Evolutionary conservation across 257 asterid species (phyloP), one percentile per base, ranked within the genome.

Genomic region (Primulina eburnea): DNA sequence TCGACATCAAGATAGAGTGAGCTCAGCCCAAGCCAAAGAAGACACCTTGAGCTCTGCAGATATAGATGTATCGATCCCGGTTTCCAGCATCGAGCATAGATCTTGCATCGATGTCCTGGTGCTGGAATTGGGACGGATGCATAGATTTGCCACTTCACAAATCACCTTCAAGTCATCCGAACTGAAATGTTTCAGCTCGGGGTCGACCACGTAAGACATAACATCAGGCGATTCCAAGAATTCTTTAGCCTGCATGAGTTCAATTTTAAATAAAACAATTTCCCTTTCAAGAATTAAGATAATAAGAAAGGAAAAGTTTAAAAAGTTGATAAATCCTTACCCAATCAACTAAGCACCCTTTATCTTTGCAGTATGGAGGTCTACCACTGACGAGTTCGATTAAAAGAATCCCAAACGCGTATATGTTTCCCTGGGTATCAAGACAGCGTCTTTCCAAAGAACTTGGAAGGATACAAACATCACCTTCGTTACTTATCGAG

Each of bases 21-120:
- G 96, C 74, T 91, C 98, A 2, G 99, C 96, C 97, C 97, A 89
- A 8, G 96, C 99, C 75, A 94, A 75, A 59, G 96, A 87, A 4
- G 99, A 86, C 1, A 88, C 88, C 77, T 79, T 80, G 64, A 94
- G 81, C 79, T 91, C 96, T 2, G 89, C 89, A 2, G 95, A 79
- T 63, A 89, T 68, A 28, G 99, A 91, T 3, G 88, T 86, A 70
- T 91, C 96, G 2, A 94, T 85, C 43, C 89, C 84, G 58, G 78
- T 82, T 77, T 91, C 98, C 73, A 94, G 60, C 77, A 79, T 79
- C 30, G 80, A 29, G 74, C 95, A 88, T 70, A 94, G 62, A n/a
- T 86, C 97, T 60, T 60, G 75, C 92, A 94, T 89, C 47, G 87
- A 80, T 33, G 83, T 76, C 79, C 90, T 76, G 17, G 75, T 67